Conservation (phyloP, 2,329 filamentous ascomycete species). For the Cladosporium phlei region DNA sequence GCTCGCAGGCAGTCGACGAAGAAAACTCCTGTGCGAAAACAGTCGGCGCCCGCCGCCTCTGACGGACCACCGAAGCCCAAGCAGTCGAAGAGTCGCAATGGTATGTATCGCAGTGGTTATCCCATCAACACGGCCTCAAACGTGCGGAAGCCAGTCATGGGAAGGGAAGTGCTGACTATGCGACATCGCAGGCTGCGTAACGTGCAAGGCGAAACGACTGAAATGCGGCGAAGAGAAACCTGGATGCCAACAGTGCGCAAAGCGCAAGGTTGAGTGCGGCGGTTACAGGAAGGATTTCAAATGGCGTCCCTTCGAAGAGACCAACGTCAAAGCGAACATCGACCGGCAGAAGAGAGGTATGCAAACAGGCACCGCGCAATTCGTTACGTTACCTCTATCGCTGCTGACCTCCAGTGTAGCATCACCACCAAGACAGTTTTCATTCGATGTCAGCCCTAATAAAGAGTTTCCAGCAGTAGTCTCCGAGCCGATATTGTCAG, state of each 20-base stretch:
- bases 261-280: conserved; percentile 61
- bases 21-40: conserved; percentile 18
- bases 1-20: conserved; percentile 25
- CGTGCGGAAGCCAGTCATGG: not conserved
- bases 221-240: conserved; percentile 73
- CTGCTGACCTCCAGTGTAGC: conserved; percentile 15
- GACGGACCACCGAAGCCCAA: conserved; percentile 53
- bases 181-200: conserved; percentile 57
- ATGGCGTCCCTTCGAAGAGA: conserved; percentile 66
- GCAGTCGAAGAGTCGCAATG: conserved; percentile 71
- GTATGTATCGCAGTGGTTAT: conserved; percentile 43
- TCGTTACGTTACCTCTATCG: not conserved
- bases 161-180: conserved; percentile 23
- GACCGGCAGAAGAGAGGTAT: conserved; percentile 46
- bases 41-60: conserved; percentile 16
- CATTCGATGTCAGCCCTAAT: no score
- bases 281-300: conserved; percentile 74
- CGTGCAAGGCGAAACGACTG: conserved; percentile 67
- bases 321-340: conserved; percentile 47
- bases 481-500: not conserved
- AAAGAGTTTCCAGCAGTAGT: no score
- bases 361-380: not conserved
- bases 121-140: no score
- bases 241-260: conserved; percentile 61
- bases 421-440: conserved; percentile 18